Evolutionary conservation across 1,284 basidiomycete genomes (phyloP).

Genomic region (Irpex sp.): DNA sequence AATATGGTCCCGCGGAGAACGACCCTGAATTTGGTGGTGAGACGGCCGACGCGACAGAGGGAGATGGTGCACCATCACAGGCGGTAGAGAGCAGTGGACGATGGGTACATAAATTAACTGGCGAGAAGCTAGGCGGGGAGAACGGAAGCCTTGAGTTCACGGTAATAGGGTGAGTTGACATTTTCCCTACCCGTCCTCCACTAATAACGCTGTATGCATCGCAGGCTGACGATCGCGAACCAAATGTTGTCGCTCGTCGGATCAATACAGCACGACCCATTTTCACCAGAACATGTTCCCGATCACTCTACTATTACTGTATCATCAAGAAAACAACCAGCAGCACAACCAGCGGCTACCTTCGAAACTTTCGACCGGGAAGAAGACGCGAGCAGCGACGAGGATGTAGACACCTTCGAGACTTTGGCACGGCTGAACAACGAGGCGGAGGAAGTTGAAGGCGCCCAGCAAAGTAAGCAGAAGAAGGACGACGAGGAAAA

Average conservation of each 20-base stretch:
- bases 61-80: constrained; percentile 23
- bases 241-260: constrained; percentile 93
- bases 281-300: constrained; percentile 59
- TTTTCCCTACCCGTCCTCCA: not conserved
- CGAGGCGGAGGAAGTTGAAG: constrained; percentile 22
- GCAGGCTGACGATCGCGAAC: constrained; percentile 86
- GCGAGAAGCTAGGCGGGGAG: constrained; percentile 66
- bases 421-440: constrained; percentile 27
- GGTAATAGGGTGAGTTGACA: constrained; percentile 73
- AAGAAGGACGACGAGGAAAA: constrained; percentile 23
- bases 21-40: constrained; percentile 62
- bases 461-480: constrained; percentile 20
- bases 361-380: constrained; percentile 21
- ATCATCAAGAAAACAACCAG: constrained; percentile 12
- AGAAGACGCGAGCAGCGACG: constrained; percentile 23
- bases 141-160: constrained; percentile 78
- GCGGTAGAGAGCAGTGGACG: constrained; percentile 52
- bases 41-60: constrained; percentile 16
- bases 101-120: constrained; percentile 78
- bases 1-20: constrained; percentile 76
- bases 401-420: constrained; percentile 37
- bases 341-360: constrained; percentile 1
- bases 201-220: not conserved
- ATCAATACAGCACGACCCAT: constrained; percentile 83
- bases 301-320: constrained; percentile 19